phyloP scores from a whole-genome alignment of 1,139 yeast species.

The Diutina sp. region DNA sequence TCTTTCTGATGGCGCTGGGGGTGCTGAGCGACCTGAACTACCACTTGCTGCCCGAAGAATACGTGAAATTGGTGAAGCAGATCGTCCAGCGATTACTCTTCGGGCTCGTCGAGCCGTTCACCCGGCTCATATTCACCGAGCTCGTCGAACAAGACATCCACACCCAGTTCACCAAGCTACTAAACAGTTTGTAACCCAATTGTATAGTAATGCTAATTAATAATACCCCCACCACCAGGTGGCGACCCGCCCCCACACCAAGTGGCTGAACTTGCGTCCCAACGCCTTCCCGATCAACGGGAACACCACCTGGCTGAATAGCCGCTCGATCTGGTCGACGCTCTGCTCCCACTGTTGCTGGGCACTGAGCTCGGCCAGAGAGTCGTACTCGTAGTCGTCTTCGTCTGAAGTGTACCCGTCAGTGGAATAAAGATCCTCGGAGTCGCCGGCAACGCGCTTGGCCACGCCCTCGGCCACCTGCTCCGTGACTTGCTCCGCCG shows the following conservation, averaged over 20 bases:
- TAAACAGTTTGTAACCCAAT: conserved; percentile 12
- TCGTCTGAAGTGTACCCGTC: not conserved
- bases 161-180: conserved; percentile 18
- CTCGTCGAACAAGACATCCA: conserved; percentile 19
- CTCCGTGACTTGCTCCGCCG: not conserved
- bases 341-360: conserved; percentile 1
- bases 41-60: conserved; percentile 19
- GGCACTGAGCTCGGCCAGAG: not conserved
- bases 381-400: not conserved
- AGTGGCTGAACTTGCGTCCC: not conserved
- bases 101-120: conserved; percentile 30
- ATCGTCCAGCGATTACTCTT: conserved; percentile 17
- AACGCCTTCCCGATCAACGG: conserved; percentile 2
- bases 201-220: not conserved
- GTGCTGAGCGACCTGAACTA: conserved; percentile 13
- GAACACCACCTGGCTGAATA: not conserved
- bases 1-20: conserved; percentile 19
- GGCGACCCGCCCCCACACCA: not conserved
- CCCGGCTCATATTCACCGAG: conserved; percentile 16
- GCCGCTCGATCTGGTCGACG: not conserved
- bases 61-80: conserved; percentile 16
- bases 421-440: not conserved
- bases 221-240: not conserved
- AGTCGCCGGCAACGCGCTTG: not conserved
- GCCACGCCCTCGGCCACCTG: not conserved